These are phyloP conservation scores for Colletotrichum chrysophilum DNA, from an alignment of 2,329 filamentous ascomycete genomes.

Conservation along the genomic window DNA sequence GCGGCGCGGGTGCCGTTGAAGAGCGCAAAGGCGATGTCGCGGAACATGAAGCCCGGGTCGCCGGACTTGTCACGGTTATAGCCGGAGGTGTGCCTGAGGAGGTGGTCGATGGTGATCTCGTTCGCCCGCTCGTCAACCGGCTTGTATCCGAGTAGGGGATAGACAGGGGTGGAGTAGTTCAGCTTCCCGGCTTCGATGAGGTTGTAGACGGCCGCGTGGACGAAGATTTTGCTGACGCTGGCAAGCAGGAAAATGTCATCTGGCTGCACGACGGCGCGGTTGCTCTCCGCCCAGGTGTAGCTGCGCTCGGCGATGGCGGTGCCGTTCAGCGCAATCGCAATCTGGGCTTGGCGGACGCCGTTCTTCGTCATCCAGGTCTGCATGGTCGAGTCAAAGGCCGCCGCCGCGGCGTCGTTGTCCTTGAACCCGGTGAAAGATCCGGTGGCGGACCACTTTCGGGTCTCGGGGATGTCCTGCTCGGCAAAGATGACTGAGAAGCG, in stretches of 20 bases:
- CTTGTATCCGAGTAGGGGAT: constrained; percentile 9
- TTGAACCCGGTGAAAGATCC: constrained; percentile 8
- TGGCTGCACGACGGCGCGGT: constrained; percentile 5
- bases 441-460: constrained; percentile 10
- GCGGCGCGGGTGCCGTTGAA: constrained; percentile 7
- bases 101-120: constrained; percentile 19
- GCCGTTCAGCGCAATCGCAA: constrained; percentile 9
- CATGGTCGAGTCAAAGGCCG: not conserved
- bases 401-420: not conserved
- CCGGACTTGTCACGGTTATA: constrained; percentile 3
- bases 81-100: constrained; percentile 9
- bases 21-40: not conserved
- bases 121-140: constrained; percentile 1
- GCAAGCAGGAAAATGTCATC: constrained; percentile 21
- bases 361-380: constrained; percentile 19
- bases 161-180: not conserved
- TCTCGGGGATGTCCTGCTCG: not conserved
- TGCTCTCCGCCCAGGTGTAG: constrained; percentile 22
- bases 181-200: constrained; percentile 13
- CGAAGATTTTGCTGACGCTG: constrained; percentile 23
- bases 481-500: constrained; percentile 22
- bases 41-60: constrained; percentile 15
- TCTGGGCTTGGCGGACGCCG: constrained; percentile 21
- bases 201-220: constrained; percentile 16
- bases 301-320: constrained; percentile 10